Conservation (phyloP, 1,284 basidiomycete species). For the Ganoderma lucidum region DNA sequence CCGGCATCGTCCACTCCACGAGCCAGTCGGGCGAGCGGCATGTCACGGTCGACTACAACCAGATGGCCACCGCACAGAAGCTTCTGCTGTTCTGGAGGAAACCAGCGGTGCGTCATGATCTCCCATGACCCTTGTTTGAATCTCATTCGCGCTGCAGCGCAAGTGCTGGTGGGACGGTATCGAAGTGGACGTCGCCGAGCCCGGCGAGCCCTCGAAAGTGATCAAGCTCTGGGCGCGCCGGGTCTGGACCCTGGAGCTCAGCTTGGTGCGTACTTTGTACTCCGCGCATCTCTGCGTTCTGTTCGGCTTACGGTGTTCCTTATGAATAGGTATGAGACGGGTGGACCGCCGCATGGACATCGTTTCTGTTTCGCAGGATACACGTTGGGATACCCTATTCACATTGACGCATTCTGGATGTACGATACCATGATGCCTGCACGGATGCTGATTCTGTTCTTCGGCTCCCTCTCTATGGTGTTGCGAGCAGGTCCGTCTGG, state of each 20-base stretch:
- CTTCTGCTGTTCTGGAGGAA: slow-evolving; percentile 98
- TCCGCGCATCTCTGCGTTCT: not conserved
- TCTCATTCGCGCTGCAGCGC: slow-evolving; percentile 57
- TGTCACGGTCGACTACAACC: slow-evolving; percentile 86
- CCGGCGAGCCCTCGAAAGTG: slow-evolving; percentile 57
- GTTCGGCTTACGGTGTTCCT: not conserved
- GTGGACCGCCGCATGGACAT: not conserved
- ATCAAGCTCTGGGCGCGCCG: slow-evolving; percentile 96
- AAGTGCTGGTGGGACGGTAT: slow-evolving; percentile 99
- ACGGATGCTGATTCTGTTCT: slow-evolving; percentile 1
- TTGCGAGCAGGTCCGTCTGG: not conserved
- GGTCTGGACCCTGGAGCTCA: slow-evolving; percentile 99
- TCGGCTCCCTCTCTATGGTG: not conserved
- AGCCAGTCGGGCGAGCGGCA: slow-evolving; percentile 63
- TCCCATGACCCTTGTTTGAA: not conserved
- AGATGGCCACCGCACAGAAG: slow-evolving; percentile 98
- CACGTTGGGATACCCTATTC: slow-evolving; percentile 33
- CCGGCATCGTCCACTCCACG: slow-evolving; percentile 86
- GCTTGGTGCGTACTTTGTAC: slow-evolving; percentile 65
- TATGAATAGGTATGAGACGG: slow-evolving; percentile 23
- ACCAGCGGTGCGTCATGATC: slow-evolving; percentile 79
- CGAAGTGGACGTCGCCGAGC: slow-evolving; percentile 82
- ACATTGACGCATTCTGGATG: slow-evolving; percentile 18
- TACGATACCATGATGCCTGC: slow-evolving; percentile 25
- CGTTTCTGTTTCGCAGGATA: slow-evolving; percentile 14